Evolutionary conservation across 192 early-diverging fungal species (phyloP).

Genomic region (Chytriomyces hyalinus): DNA sequence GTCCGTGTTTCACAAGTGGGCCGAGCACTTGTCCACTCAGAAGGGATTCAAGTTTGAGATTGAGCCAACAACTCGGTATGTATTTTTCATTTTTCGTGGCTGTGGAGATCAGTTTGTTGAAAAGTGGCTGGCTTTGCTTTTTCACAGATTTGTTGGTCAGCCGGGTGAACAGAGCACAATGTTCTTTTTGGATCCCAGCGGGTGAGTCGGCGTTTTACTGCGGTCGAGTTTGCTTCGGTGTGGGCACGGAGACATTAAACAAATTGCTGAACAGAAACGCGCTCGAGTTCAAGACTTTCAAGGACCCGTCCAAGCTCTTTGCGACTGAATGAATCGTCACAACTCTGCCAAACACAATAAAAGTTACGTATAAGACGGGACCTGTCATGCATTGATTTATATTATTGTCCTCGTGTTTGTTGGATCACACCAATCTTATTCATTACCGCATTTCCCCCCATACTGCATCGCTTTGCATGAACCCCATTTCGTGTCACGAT

Average conservation of each 20-base stretch:
- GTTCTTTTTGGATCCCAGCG: slow-evolving; percentile 45
- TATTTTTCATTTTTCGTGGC: not conserved
- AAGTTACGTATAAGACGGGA: not conserved
- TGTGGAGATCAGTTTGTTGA: no score
- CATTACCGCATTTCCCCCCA: not conserved
- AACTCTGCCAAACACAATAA: not conserved
- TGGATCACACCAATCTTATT: not conserved
- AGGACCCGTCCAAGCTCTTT: slow-evolving; percentile 43
- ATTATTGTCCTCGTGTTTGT: not conserved
- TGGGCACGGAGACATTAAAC: not conserved
- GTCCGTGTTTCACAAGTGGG: slow-evolving; percentile 38
- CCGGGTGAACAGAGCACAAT: slow-evolving; percentile 30
- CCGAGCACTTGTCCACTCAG: slow-evolving; percentile 16
- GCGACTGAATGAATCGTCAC: slow-evolving; percentile 30
- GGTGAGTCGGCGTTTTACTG: slow-evolving; percentile 20
- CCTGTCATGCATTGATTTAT: not conserved
- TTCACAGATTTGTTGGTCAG: slow-evolving; percentile 20
- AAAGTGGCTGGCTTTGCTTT: no score
- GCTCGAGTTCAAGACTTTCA: slow-evolving; percentile 49
- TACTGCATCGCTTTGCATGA: no score
- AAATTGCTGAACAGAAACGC: slow-evolving; percentile 28
- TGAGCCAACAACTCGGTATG: slow-evolving; percentile 37
- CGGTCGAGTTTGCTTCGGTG: not conserved
- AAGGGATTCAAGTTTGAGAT: slow-evolving; percentile 44
- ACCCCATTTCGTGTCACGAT: not conserved